Evolutionary conservation across 495 filamentous ascomycete genomes (phyloP).

Genomic region (Viridothelium virens): DNA sequence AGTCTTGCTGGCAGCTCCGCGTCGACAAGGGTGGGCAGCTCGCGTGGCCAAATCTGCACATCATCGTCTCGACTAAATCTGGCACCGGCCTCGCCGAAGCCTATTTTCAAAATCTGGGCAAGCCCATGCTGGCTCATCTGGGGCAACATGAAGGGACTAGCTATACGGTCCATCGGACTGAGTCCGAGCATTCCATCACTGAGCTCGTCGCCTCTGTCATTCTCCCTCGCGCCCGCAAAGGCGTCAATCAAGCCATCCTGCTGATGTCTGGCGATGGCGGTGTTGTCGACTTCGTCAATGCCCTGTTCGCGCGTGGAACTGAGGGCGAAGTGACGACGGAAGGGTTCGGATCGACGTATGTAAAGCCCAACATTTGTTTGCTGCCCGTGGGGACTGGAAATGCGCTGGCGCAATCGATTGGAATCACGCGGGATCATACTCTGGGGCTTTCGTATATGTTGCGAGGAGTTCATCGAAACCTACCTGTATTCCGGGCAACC

Average conservation of each 20-base stretch:
- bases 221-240: conserved; percentile 41
- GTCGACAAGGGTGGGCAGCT: conserved; percentile 1
- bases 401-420: conserved; percentile 67
- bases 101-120: conserved; percentile 51
- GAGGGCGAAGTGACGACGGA: conserved; percentile 8
- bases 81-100: conserved; percentile 54
- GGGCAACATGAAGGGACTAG: conserved; percentile 32
- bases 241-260: conserved; percentile 52
- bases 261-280: conserved; percentile 84
- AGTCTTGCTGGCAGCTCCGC: conserved; percentile 20
- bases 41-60: conserved; percentile 40
- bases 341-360: conserved; percentile 23
- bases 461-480: conserved; percentile 22
- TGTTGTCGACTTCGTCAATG: conserved; percentile 68
- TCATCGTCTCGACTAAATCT: conserved; percentile 67
- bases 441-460: conserved; percentile 49
- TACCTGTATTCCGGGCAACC: conserved; percentile 38
- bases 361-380: conserved; percentile 53
- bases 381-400: conserved; percentile 83
- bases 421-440: conserved; percentile 37
- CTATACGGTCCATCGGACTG: conserved; percentile 50
- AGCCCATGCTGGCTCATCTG: conserved; percentile 48
- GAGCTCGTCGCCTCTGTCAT: conserved; percentile 50
- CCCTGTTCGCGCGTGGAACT: conserved; percentile 34
- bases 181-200: conserved; percentile 49